These are phyloP conservation scores for Rasamsonia emersonii DNA, from an alignment of 2,329 filamentous ascomycete genomes.

Conservation along the genomic window DNA sequence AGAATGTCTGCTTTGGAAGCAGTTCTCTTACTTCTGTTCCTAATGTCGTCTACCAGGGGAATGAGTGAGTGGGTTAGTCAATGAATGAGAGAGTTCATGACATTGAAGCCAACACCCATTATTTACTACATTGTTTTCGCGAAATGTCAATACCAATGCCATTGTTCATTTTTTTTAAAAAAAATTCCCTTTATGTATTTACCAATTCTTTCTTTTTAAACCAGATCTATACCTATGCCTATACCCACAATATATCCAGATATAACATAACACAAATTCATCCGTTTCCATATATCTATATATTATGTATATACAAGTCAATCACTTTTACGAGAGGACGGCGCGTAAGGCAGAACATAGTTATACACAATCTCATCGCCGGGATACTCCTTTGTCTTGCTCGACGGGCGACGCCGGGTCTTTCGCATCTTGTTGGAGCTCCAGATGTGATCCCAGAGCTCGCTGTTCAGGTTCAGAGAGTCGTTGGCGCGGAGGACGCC, in stretches of 20 bases:
- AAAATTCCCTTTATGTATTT: slow-evolving; percentile 1
- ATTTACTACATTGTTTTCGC: no score
- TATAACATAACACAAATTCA: no score
- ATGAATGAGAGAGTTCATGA: no score
- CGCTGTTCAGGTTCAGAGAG: slow-evolving; percentile 11
- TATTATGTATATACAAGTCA: no score
- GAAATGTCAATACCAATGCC: background rate
- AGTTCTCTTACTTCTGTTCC: no score
- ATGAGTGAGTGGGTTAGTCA: no score
- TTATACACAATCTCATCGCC: slow-evolving; percentile 4
- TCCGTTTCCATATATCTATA: no score
- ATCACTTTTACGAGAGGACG: background rate
- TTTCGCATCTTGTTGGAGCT: slow-evolving; percentile 2
- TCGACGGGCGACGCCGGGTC: background rate
- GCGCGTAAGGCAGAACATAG: background rate
- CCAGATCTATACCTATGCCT: background rate
- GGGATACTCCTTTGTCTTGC: background rate
- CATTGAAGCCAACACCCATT: no score
- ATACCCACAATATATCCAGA: background rate
- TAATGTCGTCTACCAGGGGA: no score
- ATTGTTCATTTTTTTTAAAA: background rate
- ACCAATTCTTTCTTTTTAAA: background rate
- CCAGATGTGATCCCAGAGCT: slow-evolving; percentile 24
- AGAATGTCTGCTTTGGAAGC: no score
- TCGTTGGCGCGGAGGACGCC: slow-evolving; percentile 17